Evolutionary conservation across 352 stramenopile genomes (phyloP).

Genomic region (Phytophthora constricta): DNA sequence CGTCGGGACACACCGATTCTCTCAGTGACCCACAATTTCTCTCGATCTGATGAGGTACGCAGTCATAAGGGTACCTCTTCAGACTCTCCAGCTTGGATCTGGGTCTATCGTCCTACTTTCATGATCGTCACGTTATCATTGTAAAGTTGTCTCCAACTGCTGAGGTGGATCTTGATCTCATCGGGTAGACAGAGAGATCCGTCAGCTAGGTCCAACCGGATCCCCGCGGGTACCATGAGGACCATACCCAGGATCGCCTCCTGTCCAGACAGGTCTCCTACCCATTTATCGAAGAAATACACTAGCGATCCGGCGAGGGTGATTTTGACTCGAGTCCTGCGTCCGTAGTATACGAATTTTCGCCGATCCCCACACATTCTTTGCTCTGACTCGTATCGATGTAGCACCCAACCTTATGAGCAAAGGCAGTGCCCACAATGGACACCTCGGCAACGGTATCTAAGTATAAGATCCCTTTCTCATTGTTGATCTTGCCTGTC

Average conservation of each 20-base stretch:
- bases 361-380: neutral
- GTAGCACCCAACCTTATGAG: neutral
- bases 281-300: slow-evolving; percentile 8
- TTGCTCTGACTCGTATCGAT: neutral
- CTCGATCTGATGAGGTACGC: neutral
- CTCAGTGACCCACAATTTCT: slow-evolving; percentile 19
- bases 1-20: neutral
- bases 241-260: slow-evolving; percentile 8
- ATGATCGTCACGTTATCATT: neutral
- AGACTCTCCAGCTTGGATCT: neutral
- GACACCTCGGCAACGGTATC: slow-evolving; percentile 23
- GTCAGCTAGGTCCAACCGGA: neutral
- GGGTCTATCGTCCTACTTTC: neutral
- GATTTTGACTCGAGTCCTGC: slow-evolving; percentile 8
- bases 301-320: slow-evolving; percentile 4
- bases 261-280: slow-evolving; percentile 3
- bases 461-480: slow-evolving; percentile 11
- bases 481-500: neutral
- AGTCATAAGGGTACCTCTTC: neutral
- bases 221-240: slow-evolving; percentile 8
- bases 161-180: slow-evolving; percentile 15
- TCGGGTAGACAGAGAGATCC: slow-evolving; percentile 1
- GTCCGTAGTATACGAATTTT: neutral
- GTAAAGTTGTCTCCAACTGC: neutral
- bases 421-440: neutral